These are phyloP conservation scores for Vigna unguiculata DNA, from an alignment of 306 rosid species.

Conservation along the genomic window DNA sequence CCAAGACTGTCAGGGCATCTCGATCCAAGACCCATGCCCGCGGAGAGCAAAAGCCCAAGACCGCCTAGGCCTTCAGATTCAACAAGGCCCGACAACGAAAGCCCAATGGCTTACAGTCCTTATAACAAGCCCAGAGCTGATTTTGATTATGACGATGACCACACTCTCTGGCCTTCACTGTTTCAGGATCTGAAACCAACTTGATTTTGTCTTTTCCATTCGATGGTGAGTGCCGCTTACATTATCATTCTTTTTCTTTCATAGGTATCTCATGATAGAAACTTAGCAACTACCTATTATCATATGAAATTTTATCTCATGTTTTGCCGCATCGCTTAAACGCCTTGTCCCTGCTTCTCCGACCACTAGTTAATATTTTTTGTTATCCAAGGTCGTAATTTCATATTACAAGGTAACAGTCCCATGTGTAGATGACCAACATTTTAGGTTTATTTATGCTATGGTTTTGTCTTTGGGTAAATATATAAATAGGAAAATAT, in stretches of 20 bases:
- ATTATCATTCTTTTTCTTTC: neutral
- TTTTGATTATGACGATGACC: slow-evolving; percentile 61
- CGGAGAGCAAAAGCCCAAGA: slow-evolving; percentile 52
- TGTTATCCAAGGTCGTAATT: neutral
- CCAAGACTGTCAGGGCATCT: slow-evolving; percentile 63
- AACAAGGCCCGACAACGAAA: slow-evolving; percentile 45
- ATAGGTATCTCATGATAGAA: slow-evolving; percentile 6
- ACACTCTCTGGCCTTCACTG: slow-evolving; percentile 73
- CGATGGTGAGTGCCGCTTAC: slow-evolving; percentile 35
- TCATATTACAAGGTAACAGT: neutral
- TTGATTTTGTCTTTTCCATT: slow-evolving; percentile 41
- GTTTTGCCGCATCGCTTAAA: slow-evolving; percentile 11
- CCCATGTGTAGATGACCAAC: neutral
- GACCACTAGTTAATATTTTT: slow-evolving; percentile 36
- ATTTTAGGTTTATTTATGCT: neutral
- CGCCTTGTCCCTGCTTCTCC: slow-evolving; percentile 21
- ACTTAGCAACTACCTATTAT: neutral
- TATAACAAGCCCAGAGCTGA: slow-evolving; percentile 56
- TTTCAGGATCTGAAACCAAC: slow-evolving; percentile 93
- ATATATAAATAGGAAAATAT: neutral
- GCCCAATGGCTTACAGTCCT: slow-evolving; percentile 55
- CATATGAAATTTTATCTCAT: slow-evolving; percentile 23
- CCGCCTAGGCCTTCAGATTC: slow-evolving; percentile 37
- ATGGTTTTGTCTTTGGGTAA: neutral
- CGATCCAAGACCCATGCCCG: slow-evolving; percentile 46